Evolutionary conservation across 2,329 filamentous ascomycete species (phyloP), one percentile per base, ranked within the genome.

Genomic region (Colletotrichum australisinense): DNA sequence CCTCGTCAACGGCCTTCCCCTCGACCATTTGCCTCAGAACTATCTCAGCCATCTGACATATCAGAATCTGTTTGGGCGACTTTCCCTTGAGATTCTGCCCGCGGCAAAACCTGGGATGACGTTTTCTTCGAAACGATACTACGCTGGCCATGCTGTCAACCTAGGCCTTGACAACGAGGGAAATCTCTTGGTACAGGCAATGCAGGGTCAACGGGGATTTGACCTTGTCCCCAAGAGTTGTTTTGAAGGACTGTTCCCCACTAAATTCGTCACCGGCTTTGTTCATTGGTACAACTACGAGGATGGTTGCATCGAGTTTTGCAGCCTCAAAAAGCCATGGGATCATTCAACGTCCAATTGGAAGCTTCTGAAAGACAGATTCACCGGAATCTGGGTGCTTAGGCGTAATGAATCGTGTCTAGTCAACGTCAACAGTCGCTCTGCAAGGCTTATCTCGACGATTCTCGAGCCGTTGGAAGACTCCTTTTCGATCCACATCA

Each of bases 1-100:
- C 0, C 81, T 90, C 0, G 83, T 91, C 1, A 83, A 90, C 68
- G 89, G 89, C 0, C 56, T 80, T 0, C 88, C 87, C 0, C 75
- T 90, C 0, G 78, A 83, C 4, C 83, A 86, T 2, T 80, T 91
- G 0, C 89, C 89, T 0, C 3, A 14, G 0, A 73, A 83, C 0
- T 91, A 88, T 63, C 80, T 85, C 35, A 6, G 12, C 0, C 81
- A 88, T 63, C 9, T 76, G 0, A 79, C 79, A 0, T 91, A 88
- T 74, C 19, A n/a, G 0, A 76, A 76, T 0, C 76, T 91, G 0
- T 90, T 91, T 77, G 84, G 85, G 1, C 69, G 76, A 5, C 78
- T 79, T 0, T 62, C 79, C 0, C 63, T 90, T 2, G 84, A 89
- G 9, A 84, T 88, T 1, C 80, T 85, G 76, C 85, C 85, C 0